These are phyloP conservation scores for Kwoniella dendrophila DNA, from an alignment of 768 basidiomycete genomes.

Conservation along the genomic window DNA sequence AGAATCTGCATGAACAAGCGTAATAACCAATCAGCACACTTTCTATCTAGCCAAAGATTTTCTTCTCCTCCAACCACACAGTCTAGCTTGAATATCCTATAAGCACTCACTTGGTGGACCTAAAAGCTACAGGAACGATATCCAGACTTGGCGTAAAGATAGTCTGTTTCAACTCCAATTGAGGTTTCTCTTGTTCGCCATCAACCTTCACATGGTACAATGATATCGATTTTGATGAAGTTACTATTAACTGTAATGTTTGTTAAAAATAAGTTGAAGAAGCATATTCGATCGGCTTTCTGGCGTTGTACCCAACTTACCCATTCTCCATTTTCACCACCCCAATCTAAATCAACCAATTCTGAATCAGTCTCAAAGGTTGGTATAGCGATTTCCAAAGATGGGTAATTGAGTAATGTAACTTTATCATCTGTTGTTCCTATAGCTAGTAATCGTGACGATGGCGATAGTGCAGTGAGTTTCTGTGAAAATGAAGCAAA, in stretches of 20 bases:
- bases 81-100: too few relatives aligned
- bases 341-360: constrained; percentile 84
- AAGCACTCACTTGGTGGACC: constrained; percentile 48
- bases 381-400: constrained; percentile 59
- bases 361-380: constrained; percentile 65
- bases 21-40: too few relatives aligned
- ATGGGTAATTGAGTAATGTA: constrained; percentile 68
- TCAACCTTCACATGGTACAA: constrained; percentile 38
- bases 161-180: constrained; percentile 37
- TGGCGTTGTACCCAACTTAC: constrained; percentile 26
- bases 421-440: constrained; percentile 72
- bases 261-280: too few relatives aligned
- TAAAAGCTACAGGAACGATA: constrained; percentile 43
- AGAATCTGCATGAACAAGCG: constrained; percentile 23
- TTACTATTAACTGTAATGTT: constrained; percentile 45
- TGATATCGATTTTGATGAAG: constrained; percentile 40
- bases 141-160: constrained; percentile 49
- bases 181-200: constrained; percentile 13
- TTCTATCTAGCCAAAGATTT: too few relatives aligned
- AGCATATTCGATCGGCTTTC: too few relatives aligned
- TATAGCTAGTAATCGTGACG: constrained; percentile 67
- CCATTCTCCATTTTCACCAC: constrained; percentile 59
- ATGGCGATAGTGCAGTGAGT: constrained; percentile 79
- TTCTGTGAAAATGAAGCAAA: constrained; percentile 63
- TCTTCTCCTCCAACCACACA: too few relatives aligned